Evolutionary conservation across 345 rosid genomes (phyloP), one percentile per base, ranked within the genome.

Genomic region (Brassica rapa): DNA sequence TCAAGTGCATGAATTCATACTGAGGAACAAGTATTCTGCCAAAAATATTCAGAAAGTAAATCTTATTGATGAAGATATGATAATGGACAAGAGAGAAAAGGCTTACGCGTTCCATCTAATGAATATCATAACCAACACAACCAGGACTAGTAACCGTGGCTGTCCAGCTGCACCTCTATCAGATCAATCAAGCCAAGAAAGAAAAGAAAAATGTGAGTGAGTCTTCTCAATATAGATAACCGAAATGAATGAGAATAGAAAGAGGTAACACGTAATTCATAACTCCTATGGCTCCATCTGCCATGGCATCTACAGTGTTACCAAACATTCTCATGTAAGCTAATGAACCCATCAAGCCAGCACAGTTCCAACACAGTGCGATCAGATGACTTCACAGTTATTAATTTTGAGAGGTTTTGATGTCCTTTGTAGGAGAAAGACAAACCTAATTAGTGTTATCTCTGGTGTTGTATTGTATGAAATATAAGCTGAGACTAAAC

Each of bases 81-180:
- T 5, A 33, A 67, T 15, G 46, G 51, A 67, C 19, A 19, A 66
- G 24, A 66, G 67, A 41, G 39, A 57, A 35, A 19, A 27, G 3
- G 27, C 93, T 89, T 84, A 94, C 92, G 24, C 85, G 70, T 94
- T 94, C 97, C 96, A 94, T 37, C 97, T 91, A 62, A 88, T 90
- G 82, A 82, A 92, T 74, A 94, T 56, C 97, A 94, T 94, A 85
- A 94, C 97, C 84, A 94, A 84, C 43, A 82, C 84, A 70, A 88
- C 97, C 14, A 97, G 98, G 79, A 94, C 90, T 16, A 94, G 81
- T 74, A 94, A 80, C 85, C 98, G 91, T 2, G 97, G 97, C 83
- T 89, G 97, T 57, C 80, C 92, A 73, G 85, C 66, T 75, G 95
- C 97, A 61, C 97, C 97, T 84, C 97, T 94, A 83, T 78, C 83